Conservation (phyloP, 768 basidiomycete species). For the Russula sp. region DNA sequence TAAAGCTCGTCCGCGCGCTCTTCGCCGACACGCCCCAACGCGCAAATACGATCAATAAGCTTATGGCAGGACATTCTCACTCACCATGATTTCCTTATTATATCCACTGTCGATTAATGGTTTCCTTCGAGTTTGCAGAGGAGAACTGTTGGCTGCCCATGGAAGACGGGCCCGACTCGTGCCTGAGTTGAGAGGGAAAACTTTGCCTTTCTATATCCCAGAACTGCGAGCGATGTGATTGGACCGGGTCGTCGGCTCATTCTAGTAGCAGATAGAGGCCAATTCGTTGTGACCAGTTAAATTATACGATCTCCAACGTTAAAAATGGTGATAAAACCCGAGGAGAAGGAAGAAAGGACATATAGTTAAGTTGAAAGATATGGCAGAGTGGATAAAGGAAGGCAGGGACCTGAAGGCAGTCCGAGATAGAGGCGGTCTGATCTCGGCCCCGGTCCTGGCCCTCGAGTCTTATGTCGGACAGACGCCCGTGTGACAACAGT, state of each 20-base stretch:
- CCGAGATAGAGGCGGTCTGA: neutral
- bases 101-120: neutral
- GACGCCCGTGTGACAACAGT: constrained; percentile 19
- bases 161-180: neutral
- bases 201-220: neutral
- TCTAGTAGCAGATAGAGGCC: neutral
- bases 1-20: constrained; percentile 75
- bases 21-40: constrained; percentile 86
- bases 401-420: neutral
- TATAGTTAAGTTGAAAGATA: neutral
- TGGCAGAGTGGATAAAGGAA: neutral
- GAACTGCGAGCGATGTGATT: neutral
- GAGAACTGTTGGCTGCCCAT: neutral
- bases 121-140: neutral
- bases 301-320: neutral
- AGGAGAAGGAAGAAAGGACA: neutral
- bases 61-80: constrained; percentile 58
- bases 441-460: neutral
- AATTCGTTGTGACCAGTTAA: neutral
- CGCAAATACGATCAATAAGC: constrained; percentile 74
- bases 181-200: neutral
- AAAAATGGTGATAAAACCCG: neutral
- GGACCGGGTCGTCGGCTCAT: neutral
- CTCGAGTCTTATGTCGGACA: neutral
- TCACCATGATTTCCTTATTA: constrained; percentile 12